Percentiles rank a stretch among this genome's conserved stretches.
These are phyloP conservation scores for Sugiyamaella grinbergsii DNA, from an alignment of 1,139 yeast species.

Conservation along the genomic window DNA sequence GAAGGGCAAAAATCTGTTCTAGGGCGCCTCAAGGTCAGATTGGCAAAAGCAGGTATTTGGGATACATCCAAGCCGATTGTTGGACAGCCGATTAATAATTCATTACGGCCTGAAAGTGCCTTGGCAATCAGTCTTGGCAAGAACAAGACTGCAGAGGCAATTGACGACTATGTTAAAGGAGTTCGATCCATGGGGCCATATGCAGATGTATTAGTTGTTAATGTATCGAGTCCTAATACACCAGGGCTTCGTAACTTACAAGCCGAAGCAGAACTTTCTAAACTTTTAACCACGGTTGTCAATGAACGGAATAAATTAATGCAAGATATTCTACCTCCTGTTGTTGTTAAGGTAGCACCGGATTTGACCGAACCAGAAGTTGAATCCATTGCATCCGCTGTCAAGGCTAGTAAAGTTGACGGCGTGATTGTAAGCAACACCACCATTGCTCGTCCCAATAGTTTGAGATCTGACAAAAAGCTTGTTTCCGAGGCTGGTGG, in stretches of 20 bases:
- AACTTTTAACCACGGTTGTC: conserved; percentile 57
- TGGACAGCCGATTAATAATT: conserved; percentile 46
- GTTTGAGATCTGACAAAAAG: conserved; percentile 52
- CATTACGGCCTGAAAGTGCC: conserved; percentile 65
- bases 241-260: conserved; percentile 92
- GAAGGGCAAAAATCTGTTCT: conserved; percentile 79
- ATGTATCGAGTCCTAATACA: conserved; percentile 96
- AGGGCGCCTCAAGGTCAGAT: conserved; percentile 62
- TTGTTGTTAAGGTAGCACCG: conserved; percentile 90
- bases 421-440: conserved; percentile 94
- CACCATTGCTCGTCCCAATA: conserved; percentile 75
- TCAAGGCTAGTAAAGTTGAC: conserved; percentile 75
- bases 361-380: conserved; percentile 83
- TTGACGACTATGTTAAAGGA: conserved; percentile 81
- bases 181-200: conserved; percentile 76
- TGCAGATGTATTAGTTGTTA: conserved; percentile 87
- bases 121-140: conserved; percentile 88
- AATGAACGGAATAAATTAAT: conserved; percentile 42
- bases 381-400: conserved; percentile 78
- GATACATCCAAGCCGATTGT: conserved; percentile 22
- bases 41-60: conserved; percentile 12
- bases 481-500: conserved; percentile 75
- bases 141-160: conserved; percentile 88
- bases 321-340: conserved; percentile 50
- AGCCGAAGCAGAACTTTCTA: conserved; percentile 69